Evolutionary conservation across 129 eudicot species (phyloP), one percentile per base, ranked within the genome.

Genomic region (Sambucus nigra): DNA sequence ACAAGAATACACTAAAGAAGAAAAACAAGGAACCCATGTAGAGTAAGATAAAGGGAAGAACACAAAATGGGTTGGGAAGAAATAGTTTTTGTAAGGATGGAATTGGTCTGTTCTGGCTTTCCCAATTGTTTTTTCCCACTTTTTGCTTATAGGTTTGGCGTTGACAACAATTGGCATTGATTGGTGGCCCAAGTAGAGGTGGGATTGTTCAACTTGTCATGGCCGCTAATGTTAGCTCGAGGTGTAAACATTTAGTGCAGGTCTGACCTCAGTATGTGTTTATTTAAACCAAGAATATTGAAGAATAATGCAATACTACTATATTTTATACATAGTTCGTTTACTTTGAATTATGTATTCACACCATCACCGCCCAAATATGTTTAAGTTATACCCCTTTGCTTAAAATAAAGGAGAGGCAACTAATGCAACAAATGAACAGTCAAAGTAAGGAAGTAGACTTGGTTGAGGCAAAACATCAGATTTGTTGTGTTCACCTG

Each of bases 21-120:
- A 66, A 48, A n/a, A 67, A 26, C 8, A 62, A 62, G 59, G 55
- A 62, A 12, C 47, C 78, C 83, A 76, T 76, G 39, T 40, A 33
- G 48, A 56, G 32, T 32, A 38, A 29, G 72, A 33, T 14, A 35
- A 46, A 33, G n/a, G 50, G 51, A 31, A 53, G 25, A 57, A n/a
- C 25, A 57, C 53, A 53, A 17, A 56, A 39, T 10, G 47, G 29
- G 55, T 33, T 33, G 42, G 18, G 46, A 19, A 7, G 53, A 17
- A 60, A 26, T 25, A 52, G n/a, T 38, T 21, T 51, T 29, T 32
- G 29, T 14, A 32, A 57, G 47, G 38, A 14, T 47, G 39, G 65
- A 47, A 38, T 46, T 57, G 38, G 49, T 54, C 69, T 53, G 41
- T 12, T 55, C 57, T 69, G 46, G 11, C 35, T 46, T 16, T 47